Conservation (phyloP, 1,139 yeast species). For the Dujonia santamariae region DNA sequence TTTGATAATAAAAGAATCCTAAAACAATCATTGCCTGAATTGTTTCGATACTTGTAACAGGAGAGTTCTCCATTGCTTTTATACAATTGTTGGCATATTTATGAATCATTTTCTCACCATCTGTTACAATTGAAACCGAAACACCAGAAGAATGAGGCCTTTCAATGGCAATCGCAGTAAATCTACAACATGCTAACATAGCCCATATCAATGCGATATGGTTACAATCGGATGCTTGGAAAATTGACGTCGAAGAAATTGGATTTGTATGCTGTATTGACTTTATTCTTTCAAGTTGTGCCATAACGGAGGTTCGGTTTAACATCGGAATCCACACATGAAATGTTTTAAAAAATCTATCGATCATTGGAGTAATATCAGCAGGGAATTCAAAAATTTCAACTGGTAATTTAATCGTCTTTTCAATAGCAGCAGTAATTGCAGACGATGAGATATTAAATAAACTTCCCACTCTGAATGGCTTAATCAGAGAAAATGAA, state of each 20-base stretch:
- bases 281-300: slow-evolving; percentile 13
- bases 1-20: slow-evolving; percentile 19
- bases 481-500: slow-evolving; percentile 9
- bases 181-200: slow-evolving; percentile 17
- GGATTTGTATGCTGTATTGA: too few species aligned
- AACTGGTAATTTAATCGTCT: slow-evolving; percentile 15
- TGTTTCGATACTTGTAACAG: slow-evolving; percentile 22
- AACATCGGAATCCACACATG: slow-evolving; percentile 23
- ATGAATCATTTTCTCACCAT: slow-evolving; percentile 7
- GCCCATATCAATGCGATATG: slow-evolving; percentile 22
- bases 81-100: slow-evolving; percentile 20
- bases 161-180: slow-evolving; percentile 10
- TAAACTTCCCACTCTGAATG: slow-evolving; percentile 23
- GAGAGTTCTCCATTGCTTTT: slow-evolving; percentile 21
- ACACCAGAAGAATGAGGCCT: slow-evolving; percentile 5
- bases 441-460: slow-evolving; percentile 20
- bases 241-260: slow-evolving; percentile 1
- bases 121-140: not conserved
- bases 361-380: slow-evolving; percentile 14
- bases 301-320: slow-evolving; percentile 16
- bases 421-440: slow-evolving; percentile 7
- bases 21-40: slow-evolving; percentile 22
- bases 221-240: slow-evolving; percentile 17
- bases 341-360: slow-evolving; percentile 17
- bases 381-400: slow-evolving; percentile 20